These are phyloP conservation scores for Penicillium diatomitis DNA, from an alignment of 495 filamentous ascomycete genomes.

Conservation along the genomic window DNA sequence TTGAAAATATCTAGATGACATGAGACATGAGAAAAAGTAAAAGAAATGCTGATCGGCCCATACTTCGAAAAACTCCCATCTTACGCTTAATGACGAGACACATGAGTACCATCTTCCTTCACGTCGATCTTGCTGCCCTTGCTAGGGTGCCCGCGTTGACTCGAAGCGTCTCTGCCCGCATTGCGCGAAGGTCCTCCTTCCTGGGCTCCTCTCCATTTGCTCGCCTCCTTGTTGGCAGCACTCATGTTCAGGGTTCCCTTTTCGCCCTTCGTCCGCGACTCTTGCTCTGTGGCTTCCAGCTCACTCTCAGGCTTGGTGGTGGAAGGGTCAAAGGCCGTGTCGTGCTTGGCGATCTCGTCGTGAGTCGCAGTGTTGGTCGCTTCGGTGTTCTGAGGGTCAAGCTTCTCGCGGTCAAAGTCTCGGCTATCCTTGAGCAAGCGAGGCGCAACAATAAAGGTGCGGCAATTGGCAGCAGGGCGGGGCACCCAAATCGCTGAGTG, in stretches of 20 bases:
- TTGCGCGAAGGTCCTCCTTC: conserved; percentile 42
- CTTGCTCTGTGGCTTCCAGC: conserved; percentile 30
- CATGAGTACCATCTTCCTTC: conserved; percentile 23
- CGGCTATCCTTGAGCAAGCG: conserved; percentile 16
- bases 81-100: conserved; percentile 4
- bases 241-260: conserved; percentile 48
- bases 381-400: conserved; percentile 48
- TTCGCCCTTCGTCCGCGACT: conserved; percentile 18
- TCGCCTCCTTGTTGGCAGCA: conserved; percentile 52
- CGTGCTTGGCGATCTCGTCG: conserved; percentile 38
- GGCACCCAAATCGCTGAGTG: neutral
- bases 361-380: conserved; percentile 51
- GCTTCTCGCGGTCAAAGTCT: conserved; percentile 44
- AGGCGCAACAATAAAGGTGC: conserved; percentile 10
- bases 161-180: conserved; percentile 29
- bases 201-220: conserved; percentile 30
- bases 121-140: conserved; percentile 35
- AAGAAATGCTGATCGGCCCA: too few relatives aligned
- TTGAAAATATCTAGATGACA: too few relatives aligned
- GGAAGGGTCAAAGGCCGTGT: conserved; percentile 49
- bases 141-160: conserved; percentile 36
- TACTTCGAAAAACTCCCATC: too few relatives aligned
- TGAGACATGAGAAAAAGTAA: too few relatives aligned
- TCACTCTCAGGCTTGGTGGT: conserved; percentile 49
- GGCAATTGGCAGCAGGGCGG: neutral